A percentile compares a stretch with the other conserved stretches of the same genome.
phyloP scores from a whole-genome alignment of 495 filamentous ascomycete genomes.

The Aspergillus conjunctus region DNA sequence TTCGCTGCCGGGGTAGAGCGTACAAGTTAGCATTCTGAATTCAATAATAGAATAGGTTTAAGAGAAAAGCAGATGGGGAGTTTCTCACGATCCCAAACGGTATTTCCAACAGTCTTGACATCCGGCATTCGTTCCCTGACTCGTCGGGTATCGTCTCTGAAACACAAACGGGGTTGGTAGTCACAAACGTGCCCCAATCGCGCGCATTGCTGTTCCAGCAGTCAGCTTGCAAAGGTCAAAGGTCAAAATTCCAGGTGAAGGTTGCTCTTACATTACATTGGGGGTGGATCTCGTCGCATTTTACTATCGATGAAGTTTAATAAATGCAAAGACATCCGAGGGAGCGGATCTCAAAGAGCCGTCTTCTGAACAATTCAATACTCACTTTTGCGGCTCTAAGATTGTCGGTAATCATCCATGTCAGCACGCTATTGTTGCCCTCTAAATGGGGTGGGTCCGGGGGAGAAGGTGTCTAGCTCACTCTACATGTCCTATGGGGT shows the following conservation, averaged over 20 bases:
- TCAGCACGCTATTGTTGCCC: conserved; percentile 19
- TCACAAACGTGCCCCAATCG: conserved; percentile 59
- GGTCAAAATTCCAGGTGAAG: not conserved
- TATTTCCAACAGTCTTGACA: conserved; percentile 49
- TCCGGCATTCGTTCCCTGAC: conserved; percentile 59
- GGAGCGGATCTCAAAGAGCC: not conserved
- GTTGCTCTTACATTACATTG: conserved; percentile 51
- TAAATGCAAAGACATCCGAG: conserved; percentile 12
- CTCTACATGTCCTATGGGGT: conserved; percentile 50
- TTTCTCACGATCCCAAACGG: conserved; percentile 57
- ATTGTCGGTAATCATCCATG: conserved; percentile 10
- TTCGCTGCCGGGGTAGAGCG: conserved; percentile 9
- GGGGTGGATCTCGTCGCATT: conserved; percentile 57
- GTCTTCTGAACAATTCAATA: not conserved
- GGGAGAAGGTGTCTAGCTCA: conserved; percentile 33
- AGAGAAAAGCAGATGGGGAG: not conserved
- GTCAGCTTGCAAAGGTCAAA: not conserved
- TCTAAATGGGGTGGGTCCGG: not conserved
- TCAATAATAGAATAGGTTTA: not conserved
- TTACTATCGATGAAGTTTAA: conserved; percentile 32
- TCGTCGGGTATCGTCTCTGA: conserved; percentile 58
- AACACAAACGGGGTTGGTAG: conserved; percentile 57
- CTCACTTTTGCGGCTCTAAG: conserved; percentile 55
- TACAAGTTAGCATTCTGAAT: conserved; percentile 6
- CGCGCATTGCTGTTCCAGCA: conserved; percentile 51